phyloP scores from a whole-genome alignment of 2,329 filamentous ascomycete species.

The Aaosphaeria arxii region DNA sequence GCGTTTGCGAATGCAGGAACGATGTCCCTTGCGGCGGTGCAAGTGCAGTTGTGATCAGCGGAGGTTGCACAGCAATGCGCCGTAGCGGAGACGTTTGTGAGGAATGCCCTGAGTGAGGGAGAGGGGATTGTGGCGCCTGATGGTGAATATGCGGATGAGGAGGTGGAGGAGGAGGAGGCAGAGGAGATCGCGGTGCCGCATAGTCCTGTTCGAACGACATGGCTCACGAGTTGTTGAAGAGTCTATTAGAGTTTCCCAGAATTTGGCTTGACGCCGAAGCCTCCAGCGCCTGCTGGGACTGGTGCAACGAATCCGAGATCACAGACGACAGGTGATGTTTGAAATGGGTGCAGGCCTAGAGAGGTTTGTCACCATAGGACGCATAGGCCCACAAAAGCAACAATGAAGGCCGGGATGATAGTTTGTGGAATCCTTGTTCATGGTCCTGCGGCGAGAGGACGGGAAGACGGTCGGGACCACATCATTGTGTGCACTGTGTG shows the following conservation, averaged over 20 bases:
- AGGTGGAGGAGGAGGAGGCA: constrained; percentile 19
- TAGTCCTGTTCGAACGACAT: constrained; percentile 24
- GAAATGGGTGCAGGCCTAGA: constrained; percentile 7
- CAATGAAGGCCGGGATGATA: constrained; percentile 7
- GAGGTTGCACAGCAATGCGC: constrained; percentile 41
- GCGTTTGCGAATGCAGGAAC: constrained; percentile 37
- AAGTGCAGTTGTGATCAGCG: constrained; percentile 40
- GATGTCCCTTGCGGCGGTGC: constrained; percentile 30
- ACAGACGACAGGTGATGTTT: constrained; percentile 9
- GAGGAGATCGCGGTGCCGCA: constrained; percentile 17
- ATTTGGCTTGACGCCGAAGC: constrained; percentile 24
- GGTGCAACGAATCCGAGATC: constrained; percentile 16
- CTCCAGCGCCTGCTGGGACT: constrained; percentile 31
- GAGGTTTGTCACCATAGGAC: constrained; percentile 7
- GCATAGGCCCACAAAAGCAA: constrained; percentile 14
- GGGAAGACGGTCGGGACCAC: not conserved
- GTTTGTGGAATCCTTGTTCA: constrained; percentile 11
- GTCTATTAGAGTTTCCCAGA: too few relatives aligned
- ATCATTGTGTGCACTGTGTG: not conserved
- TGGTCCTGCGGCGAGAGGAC: constrained; percentile 5
- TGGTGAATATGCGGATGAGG: constrained; percentile 6
- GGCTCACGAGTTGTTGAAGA: not conserved
- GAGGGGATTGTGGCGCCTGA: constrained; percentile 7
- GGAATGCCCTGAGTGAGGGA: constrained; percentile 10
- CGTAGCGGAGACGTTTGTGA: constrained; percentile 27